Evolutionary conservation across 2,329 filamentous ascomycete species (phyloP), one percentile per base, ranked within the genome.

Genomic region (Purpureocillium lavendulum): DNA sequence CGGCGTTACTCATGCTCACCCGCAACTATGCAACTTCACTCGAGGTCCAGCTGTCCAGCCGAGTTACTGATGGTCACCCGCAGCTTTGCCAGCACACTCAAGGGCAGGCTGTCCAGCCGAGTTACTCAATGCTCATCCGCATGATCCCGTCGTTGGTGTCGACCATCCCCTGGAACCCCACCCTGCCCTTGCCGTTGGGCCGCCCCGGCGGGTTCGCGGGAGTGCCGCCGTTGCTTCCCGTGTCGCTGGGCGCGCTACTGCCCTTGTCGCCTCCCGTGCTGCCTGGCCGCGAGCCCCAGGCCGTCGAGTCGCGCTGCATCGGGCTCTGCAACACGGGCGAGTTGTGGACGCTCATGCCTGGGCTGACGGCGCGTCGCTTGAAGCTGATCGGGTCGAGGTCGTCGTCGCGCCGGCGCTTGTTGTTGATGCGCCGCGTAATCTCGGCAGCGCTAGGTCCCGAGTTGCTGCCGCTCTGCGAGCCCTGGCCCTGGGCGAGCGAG

Each of bases 101-200:
- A n/a, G n/a, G n/a, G n/a, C n/a, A n/a, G n/a, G n/a, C n/a, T n/a
- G n/a, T n/a, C n/a, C n/a, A n/a, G n/a, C n/a, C n/a, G n/a, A n/a
- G n/a, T 44, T 66, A 95, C 60, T 96, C 89, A 54, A 96, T 95
- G 60, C 86, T 95, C 85, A 97, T 92, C 53, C 90, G 88, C 83
- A 95, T 95, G 48, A 96, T 71, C 2, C 88, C 86, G 59, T 96
- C 90, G 57, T 87, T 87, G n/a, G 90, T 90, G 61, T 96, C 90
- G 14, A 78, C 84, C 89, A 97, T 96, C 1, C 89, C 87, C 62
- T 96, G 89, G 49, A 94, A 73, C 8, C 87, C 87, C 12, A 94
- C 71, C 28, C 86, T 62, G 46, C 69, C 82, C 57, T 72, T 75
- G 50, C 71, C 66, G 49, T 70, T 66, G 50, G 67, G 59, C 10